Evolutionary conservation across 2,329 filamentous ascomycete species (phyloP).

Genomic region (Microdochium trichocladiopsis): DNA sequence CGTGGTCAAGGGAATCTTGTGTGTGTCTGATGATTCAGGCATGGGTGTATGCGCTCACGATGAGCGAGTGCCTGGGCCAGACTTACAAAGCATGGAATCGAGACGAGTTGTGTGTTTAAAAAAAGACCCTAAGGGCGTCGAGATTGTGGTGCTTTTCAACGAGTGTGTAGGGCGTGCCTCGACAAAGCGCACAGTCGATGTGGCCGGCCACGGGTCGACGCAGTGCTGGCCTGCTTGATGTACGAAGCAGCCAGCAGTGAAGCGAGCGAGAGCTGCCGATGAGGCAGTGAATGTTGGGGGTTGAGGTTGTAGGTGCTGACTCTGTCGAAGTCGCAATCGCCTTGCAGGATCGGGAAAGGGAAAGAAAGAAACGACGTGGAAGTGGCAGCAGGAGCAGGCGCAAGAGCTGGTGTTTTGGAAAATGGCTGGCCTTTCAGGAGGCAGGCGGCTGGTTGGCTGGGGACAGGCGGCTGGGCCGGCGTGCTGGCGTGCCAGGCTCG

Average conservation of each 20-base stretch:
- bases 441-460: slow-evolving; percentile 1
- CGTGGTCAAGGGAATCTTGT: no score
- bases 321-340: background rate
- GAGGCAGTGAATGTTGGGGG: background rate
- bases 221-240: slow-evolving; percentile 3
- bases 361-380: background rate
- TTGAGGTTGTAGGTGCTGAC: background rate
- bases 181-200: slow-evolving; percentile 10
- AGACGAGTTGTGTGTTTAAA: background rate
- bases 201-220: slow-evolving; percentile 20
- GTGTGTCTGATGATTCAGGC: no score
- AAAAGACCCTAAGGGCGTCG: background rate
- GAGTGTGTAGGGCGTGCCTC: slow-evolving; percentile 5
- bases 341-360: background rate
- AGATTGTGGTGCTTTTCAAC: background rate
- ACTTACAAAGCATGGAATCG: slow-evolving; percentile 13
- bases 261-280: background rate
- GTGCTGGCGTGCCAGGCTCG: background rate
- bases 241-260: slow-evolving; percentile 3
- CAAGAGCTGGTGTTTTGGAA: background rate
- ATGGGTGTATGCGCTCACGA: no score
- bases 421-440: background rate
- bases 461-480: background rate
- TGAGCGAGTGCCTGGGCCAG: background rate
- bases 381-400: background rate